Percentiles rank a stretch among this genome's conserved stretches.
phyloP scores from a whole-genome alignment of 495 filamentous ascomycete species.

The Penicillium argentinense region DNA sequence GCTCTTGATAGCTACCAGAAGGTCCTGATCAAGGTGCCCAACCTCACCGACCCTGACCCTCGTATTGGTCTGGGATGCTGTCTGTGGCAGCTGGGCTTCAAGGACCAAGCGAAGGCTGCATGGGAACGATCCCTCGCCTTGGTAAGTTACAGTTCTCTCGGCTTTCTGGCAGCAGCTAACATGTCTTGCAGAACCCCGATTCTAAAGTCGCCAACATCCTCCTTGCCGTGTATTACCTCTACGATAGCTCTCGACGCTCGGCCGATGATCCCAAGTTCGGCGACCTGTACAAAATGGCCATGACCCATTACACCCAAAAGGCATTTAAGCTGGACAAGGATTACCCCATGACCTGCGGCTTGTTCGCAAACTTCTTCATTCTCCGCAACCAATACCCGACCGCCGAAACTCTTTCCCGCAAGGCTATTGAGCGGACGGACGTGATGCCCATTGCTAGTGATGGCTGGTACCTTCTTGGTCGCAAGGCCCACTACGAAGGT shows the following conservation, averaged over 20 bases:
- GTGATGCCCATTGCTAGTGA: slow-evolving; percentile 94
- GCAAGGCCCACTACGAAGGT: slow-evolving; percentile 77
- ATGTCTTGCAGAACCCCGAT: slow-evolving; percentile 71
- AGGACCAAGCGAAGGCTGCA: slow-evolving; percentile 83
- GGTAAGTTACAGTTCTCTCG: slow-evolving; percentile 37
- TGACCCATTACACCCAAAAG: slow-evolving; percentile 89
- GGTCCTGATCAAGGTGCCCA: slow-evolving; percentile 77
- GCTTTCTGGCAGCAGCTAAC: too few relatives aligned
- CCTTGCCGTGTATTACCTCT: slow-evolving; percentile 82
- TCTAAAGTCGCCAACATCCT: slow-evolving; percentile 91
- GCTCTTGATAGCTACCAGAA: slow-evolving; percentile 84
- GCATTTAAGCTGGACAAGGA: slow-evolving; percentile 95
- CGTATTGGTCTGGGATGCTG: slow-evolving; percentile 94
- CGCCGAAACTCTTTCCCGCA: slow-evolving; percentile 83
- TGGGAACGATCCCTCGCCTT: slow-evolving; percentile 88
- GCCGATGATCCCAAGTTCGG: slow-evolving; percentile 79
- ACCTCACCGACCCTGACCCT: slow-evolving; percentile 91
- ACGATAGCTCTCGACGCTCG: slow-evolving; percentile 73
- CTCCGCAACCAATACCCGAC: slow-evolving; percentile 70
- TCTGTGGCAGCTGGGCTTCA: slow-evolving; percentile 90
- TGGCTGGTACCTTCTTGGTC: slow-evolving; percentile 90
- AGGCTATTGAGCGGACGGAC: slow-evolving; percentile 92
- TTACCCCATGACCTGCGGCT: slow-evolving; percentile 83
- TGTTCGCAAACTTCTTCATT: slow-evolving; percentile 87
- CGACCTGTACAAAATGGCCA: slow-evolving; percentile 82